Evolutionary conservation across 495 filamentous ascomycete genomes (phyloP).

Genomic region (Amphirosellinia nigrospora): DNA sequence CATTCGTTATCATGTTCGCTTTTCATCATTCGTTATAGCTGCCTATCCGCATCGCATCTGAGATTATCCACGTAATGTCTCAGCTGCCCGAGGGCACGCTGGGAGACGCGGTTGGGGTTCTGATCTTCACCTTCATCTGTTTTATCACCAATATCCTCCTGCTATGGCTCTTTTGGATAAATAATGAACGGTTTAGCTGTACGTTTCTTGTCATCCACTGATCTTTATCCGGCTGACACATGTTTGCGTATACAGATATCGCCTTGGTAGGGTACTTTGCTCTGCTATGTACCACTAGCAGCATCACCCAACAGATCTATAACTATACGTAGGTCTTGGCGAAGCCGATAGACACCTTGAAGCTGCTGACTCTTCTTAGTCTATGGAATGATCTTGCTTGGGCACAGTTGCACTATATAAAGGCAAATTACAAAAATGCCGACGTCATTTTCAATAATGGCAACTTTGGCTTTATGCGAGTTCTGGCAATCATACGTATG

Average conservation of each 20-base stretch:
- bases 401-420: conserved; percentile 27
- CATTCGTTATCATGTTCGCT: not conserved
- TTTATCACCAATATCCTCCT: conserved; percentile 24
- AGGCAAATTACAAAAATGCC: conserved; percentile 29
- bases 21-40: not conserved
- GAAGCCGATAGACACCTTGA: not conserved
- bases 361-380: conserved; percentile 12
- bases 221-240: not conserved
- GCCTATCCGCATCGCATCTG: not conserved
- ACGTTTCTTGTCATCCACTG: not conserved
- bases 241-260: conserved; percentile 15
- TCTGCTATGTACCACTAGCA: conserved; percentile 26
- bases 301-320: conserved; percentile 31
- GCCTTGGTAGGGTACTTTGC: conserved; percentile 29
- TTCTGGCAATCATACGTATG: conserved; percentile 28
- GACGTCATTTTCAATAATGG: conserved; percentile 31
- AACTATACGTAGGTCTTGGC: conserved; percentile 25
- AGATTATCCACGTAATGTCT: conserved; percentile 14
- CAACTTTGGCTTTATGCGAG: conserved; percentile 30
- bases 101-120: conserved; percentile 21
- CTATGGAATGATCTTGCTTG: conserved; percentile 27
- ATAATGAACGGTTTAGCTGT: conserved; percentile 25
- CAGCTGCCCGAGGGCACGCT: conserved; percentile 27
- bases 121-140: conserved; percentile 29
- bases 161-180: conserved; percentile 28